A percentile compares a stretch with the other conserved stretches of the same genome.
These are phyloP conservation scores for Kentomonas sorsogonicus DNA, from an alignment of 208 protist species.

Conservation along the genomic window DNA sequence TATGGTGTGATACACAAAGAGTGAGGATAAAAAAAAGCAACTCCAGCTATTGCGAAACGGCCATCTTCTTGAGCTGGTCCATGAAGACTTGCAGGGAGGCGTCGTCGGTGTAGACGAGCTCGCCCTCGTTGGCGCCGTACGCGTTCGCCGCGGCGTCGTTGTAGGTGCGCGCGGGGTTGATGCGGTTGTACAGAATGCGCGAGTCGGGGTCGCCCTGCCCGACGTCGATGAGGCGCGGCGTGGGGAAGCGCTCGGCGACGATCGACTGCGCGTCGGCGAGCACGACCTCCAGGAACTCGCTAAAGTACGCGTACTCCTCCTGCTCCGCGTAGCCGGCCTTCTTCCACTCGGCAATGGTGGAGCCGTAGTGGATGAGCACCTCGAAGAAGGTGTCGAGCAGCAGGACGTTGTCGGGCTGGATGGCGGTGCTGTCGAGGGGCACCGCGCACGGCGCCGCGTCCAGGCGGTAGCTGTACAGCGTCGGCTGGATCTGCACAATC, in stretches of 20 bases:
- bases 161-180: slow-evolving; percentile 97
- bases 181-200: slow-evolving; percentile 96
- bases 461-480: slow-evolving; percentile 95
- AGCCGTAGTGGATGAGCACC: slow-evolving; percentile 96
- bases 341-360: slow-evolving; percentile 93
- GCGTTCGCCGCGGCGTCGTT: slow-evolving; percentile 43
- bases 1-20: not conserved
- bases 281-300: slow-evolving; percentile 91
- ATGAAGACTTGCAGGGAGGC: slow-evolving; percentile 96
- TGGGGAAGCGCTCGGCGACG: slow-evolving; percentile 90
- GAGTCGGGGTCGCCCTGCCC: slow-evolving; percentile 94
- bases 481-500: slow-evolving; percentile 98
- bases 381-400: slow-evolving; percentile 99
- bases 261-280: slow-evolving; percentile 90
- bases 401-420: slow-evolving; percentile 93
- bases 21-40: slow-evolving; percentile 13
- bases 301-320: slow-evolving; percentile 94
- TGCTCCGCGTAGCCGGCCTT: slow-evolving; percentile 92
- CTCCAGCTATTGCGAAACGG: slow-evolving; percentile 73
- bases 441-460: slow-evolving; percentile 86
- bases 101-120: slow-evolving; percentile 97
- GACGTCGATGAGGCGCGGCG: slow-evolving; percentile 95
- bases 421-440: slow-evolving; percentile 85
- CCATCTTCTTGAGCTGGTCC: slow-evolving; percentile 96
- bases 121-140: slow-evolving; percentile 65